phyloP scores from a whole-genome alignment of 108 stramenopile species.

The Cyclotella sp. region DNA sequence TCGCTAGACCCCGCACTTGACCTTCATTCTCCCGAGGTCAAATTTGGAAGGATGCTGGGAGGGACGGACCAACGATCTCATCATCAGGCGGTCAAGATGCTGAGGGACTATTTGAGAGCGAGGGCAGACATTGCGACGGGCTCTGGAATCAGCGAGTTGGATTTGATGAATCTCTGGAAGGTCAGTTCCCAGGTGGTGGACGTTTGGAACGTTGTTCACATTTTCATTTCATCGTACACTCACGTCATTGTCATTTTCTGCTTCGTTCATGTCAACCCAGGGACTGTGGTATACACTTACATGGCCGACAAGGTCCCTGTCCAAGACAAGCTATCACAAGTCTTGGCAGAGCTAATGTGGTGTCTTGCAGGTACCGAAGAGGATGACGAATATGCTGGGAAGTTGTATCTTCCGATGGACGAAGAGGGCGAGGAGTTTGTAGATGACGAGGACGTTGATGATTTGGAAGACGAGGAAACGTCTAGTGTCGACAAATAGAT shows the following conservation, averaged over 20 bases:
- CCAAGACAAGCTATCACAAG: slow-evolving; percentile 85
- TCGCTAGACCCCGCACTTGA: slow-evolving; percentile 68
- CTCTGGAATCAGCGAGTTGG: slow-evolving; percentile 81
- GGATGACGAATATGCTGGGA: slow-evolving; percentile 87
- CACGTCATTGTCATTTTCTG: slow-evolving; percentile 1
- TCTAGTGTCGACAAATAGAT: slow-evolving; percentile 23
- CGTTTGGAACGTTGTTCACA: not conserved
- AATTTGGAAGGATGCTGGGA: slow-evolving; percentile 79
- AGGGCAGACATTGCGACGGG: slow-evolving; percentile 60
- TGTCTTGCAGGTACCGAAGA: slow-evolving; percentile 87
- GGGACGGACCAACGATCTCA: slow-evolving; percentile 76
- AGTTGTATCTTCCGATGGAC: slow-evolving; percentile 72
- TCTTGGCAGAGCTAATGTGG: slow-evolving; percentile 82
- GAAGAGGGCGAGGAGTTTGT: slow-evolving; percentile 36
- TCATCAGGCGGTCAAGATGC: slow-evolving; percentile 72
- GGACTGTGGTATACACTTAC: slow-evolving; percentile 93
- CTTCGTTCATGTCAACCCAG: slow-evolving; percentile 20
- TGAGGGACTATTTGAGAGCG: slow-evolving; percentile 70
- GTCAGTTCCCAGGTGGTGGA: slow-evolving; percentile 16
- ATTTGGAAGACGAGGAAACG: slow-evolving; percentile 22
- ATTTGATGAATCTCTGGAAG: slow-evolving; percentile 94
- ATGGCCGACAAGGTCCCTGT: slow-evolving; percentile 91
- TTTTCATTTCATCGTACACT: not conserved
- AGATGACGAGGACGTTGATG: slow-evolving; percentile 4
- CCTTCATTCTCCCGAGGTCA: slow-evolving; percentile 75